phyloP scores from a whole-genome alignment of 2,329 filamentous ascomycete species.

The Trichoderma gracile region DNA sequence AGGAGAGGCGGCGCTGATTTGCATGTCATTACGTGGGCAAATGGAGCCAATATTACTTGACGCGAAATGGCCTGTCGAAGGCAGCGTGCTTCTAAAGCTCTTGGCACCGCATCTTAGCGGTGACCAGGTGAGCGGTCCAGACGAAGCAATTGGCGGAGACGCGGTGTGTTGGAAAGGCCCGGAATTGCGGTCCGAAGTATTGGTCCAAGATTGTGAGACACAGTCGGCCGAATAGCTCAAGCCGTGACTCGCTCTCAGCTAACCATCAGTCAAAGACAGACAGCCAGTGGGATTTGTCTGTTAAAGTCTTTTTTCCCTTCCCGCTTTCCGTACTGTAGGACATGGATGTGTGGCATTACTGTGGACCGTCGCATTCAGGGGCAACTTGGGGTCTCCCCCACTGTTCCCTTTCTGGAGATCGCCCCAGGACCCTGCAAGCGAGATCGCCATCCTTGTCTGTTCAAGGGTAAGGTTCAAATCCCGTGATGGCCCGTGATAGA shows the following conservation, averaged over 20 bases:
- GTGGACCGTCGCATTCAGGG: neutral
- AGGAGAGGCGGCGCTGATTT: neutral
- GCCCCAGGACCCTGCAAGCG: conserved; percentile 14
- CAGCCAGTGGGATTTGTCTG: neutral
- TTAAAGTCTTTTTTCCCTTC: neutral
- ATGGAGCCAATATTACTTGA: conserved; percentile 11
- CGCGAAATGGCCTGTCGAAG: conserved; percentile 10
- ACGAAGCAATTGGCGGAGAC: neutral
- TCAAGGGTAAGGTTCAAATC: neutral
- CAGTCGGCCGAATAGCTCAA: neutral
- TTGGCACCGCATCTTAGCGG: conserved; percentile 21
- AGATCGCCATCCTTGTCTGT: conserved; percentile 15
- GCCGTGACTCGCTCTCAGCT: neutral
- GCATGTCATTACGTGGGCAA: conserved; percentile 11
- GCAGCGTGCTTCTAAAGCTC: neutral
- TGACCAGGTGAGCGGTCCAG: conserved; percentile 1
- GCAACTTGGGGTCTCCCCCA: conserved; percentile 1
- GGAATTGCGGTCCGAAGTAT: neutral
- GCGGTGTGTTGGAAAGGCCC: conserved; percentile 5
- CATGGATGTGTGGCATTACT: too few relatives aligned
- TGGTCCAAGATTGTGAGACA: neutral
- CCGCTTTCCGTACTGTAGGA: too few relatives aligned
- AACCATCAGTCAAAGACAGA: neutral
- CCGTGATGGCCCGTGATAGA: neutral
- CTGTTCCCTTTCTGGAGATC: conserved; percentile 6